These are phyloP conservation scores for Paramecium sexaurelia DNA, from an alignment of 73 alveolate species.

Conservation along the genomic window DNA sequence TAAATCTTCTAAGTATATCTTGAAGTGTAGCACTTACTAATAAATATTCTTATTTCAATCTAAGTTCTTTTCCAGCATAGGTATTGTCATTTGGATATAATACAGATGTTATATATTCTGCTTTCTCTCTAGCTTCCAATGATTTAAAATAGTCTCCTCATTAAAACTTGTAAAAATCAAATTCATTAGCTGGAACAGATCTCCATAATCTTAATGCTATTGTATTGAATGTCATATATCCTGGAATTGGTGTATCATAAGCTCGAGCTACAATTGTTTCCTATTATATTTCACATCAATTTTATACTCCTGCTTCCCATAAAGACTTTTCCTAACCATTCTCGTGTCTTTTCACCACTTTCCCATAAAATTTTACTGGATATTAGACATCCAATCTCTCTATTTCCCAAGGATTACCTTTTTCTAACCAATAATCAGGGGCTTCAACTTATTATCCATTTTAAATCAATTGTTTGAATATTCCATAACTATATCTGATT, in stretches of 20 bases:
- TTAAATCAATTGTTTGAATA: constrained; percentile 95
- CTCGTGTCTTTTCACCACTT: constrained; percentile 77
- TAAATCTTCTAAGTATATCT: constrained; percentile 77
- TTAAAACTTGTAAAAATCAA: constrained; percentile 83
- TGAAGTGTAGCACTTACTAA: constrained; percentile 97
- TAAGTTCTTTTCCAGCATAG: constrained; percentile 91
- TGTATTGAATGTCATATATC: constrained; percentile 98
- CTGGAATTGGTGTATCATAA: constrained; percentile 99
- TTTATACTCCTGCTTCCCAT: constrained; percentile 95
- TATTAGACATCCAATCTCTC: constrained; percentile 95
- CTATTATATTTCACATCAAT: neutral
- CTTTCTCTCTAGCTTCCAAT: constrained; percentile 87
- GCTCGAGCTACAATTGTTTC: constrained; percentile 98
- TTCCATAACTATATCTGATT: constrained; percentile 99
- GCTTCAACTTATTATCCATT: constrained; percentile 97
- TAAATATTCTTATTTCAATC: constrained; percentile 95
- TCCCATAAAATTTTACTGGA: constrained; percentile 96
- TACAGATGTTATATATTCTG: constrained; percentile 98
- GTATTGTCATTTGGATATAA: constrained; percentile 97
- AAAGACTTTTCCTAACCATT: constrained; percentile 79
- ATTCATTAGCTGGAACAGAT: constrained; percentile 83
- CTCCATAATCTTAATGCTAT: constrained; percentile 97
- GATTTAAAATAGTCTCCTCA: constrained; percentile 83
- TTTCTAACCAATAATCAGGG: constrained; percentile 99
- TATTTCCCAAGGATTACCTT: constrained; percentile 99